Base-by-base conservation (phyloP, 2,329 filamentous ascomycete genomes). In the Pseudogymnoascus sp. region DNA sequence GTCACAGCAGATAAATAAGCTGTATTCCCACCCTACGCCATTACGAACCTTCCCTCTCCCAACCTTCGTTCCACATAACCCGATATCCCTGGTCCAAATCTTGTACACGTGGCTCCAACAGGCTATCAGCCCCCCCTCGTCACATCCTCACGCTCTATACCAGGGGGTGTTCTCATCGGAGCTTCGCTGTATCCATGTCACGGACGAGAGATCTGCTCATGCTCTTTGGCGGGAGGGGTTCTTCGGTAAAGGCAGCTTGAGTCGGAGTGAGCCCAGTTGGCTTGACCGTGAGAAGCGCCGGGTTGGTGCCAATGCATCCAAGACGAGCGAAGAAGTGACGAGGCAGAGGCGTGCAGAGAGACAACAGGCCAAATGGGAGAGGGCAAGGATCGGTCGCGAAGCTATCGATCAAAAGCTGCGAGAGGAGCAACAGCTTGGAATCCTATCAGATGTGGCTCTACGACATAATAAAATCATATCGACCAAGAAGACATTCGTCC, bases 161-260 rank as follows among this genome's bases (percentile, higher is more conserved):
- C 78, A 83, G 59, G 93, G 88, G 60, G 83, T 88, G 67, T 97
- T 93, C 81, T 93, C 91, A n/a, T 76, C 83, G 1, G 84, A 88
- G 63, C 95, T 91, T 3, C 85, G 87, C 31, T 94, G 92, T 0
- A 83, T 99, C 14, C 91, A 96, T 72, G 81, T 99, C 63, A 91
- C 85, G 16, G 88, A 97, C 73, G 79, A 85, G 26, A 80, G 81
- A 62, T 87, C 91, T 3, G 87, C 95, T 65, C 82, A 89, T 62
- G 91, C 88, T 1, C 76, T 99, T 23, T 99, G 95, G 94, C 90
- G 96, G 75, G 91, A 95, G 77, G 94, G 94, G 4, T 99, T 99
- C 76, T 99, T 93, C 75, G 95, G 95, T 58, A 97, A 97, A 75
- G 94, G 94, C 49, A 93, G 81, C 69, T 78, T 97, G 63, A 97